Conservation (phyloP, 202 grass and related monocot species). For the Musa balbisiana region DNA sequence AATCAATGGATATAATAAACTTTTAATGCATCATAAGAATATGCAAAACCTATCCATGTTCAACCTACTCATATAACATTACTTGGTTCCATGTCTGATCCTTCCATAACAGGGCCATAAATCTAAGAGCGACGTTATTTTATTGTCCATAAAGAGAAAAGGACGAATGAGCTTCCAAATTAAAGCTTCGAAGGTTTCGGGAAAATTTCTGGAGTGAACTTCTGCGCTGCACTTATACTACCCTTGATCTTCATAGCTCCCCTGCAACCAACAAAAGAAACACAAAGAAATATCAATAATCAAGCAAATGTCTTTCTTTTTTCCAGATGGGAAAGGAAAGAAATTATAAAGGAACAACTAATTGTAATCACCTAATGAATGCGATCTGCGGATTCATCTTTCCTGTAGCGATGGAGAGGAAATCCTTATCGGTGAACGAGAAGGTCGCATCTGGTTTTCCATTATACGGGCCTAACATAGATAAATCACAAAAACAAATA, state of each 20-base stretch:
- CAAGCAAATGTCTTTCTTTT: neutral
- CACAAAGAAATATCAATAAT: neutral
- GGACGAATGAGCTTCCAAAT: slow-evolving; percentile 17
- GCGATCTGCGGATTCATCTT: slow-evolving; percentile 92
- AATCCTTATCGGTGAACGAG: slow-evolving; percentile 89
- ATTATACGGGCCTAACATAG: slow-evolving; percentile 46
- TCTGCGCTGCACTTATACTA: slow-evolving; percentile 68
- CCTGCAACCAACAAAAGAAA: slow-evolving; percentile 30
- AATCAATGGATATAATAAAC: neutral
- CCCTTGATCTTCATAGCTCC: slow-evolving; percentile 89
- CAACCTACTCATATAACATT: too few relatives aligned
- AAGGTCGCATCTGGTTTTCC: slow-evolving; percentile 73
- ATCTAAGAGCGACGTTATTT: neutral
- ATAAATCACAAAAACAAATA: neutral
- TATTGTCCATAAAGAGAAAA: neutral
- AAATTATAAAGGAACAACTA: neutral
- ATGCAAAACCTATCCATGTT: neutral
- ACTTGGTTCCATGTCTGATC: neutral
- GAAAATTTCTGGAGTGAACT: slow-evolving; percentile 94
- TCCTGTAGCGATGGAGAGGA: slow-evolving; percentile 53
- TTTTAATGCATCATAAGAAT: neutral
- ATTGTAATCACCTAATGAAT: slow-evolving; percentile 47
- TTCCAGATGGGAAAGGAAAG: neutral
- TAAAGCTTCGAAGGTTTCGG: slow-evolving; percentile 81
- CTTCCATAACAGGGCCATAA: neutral